Percentiles rank a stretch among this genome's conserved stretches.
These are phyloP conservation scores for Gastrolobium villosum DNA, from an alignment of 306 rosid genomes.

Conservation along the genomic window DNA sequence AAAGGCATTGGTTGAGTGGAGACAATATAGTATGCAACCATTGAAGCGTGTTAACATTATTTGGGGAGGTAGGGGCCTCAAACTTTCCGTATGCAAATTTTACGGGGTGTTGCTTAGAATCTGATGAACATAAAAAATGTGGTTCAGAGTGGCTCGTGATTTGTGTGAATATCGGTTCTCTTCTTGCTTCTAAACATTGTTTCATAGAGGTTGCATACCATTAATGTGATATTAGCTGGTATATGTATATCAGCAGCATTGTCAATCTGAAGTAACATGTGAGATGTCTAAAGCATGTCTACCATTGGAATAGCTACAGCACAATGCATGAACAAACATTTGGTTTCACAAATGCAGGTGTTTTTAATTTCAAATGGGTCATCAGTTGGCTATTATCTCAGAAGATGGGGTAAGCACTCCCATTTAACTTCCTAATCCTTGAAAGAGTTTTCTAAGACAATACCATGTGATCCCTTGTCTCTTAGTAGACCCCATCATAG, in stretches of 20 bases:
- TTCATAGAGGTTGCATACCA: background rate
- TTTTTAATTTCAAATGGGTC: no score
- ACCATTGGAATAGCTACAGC: background rate
- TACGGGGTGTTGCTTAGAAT: background rate
- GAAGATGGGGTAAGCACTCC: background rate
- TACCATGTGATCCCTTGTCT: background rate
- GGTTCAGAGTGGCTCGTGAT: background rate
- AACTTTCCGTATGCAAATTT: background rate
- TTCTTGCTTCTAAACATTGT: background rate
- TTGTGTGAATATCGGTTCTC: background rate
- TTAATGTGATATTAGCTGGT: background rate
- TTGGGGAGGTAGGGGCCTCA: no score
- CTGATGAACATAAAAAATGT: conserved; percentile 1
- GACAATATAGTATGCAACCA: conserved; percentile 6
- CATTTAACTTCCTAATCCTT: background rate
- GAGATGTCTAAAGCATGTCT: conserved; percentile 40
- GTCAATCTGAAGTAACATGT: background rate
- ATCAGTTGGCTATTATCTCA: background rate
- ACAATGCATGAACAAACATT: background rate
- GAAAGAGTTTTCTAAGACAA: conserved; percentile 8
- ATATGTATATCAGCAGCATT: background rate
- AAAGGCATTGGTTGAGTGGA: conserved; percentile 21
- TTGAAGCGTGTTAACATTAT: background rate
- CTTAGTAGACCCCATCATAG: background rate
- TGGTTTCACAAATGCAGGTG: background rate